Conservation (phyloP, 805 yeast species). For the Cyberlindnera samutprakarnensis region DNA sequence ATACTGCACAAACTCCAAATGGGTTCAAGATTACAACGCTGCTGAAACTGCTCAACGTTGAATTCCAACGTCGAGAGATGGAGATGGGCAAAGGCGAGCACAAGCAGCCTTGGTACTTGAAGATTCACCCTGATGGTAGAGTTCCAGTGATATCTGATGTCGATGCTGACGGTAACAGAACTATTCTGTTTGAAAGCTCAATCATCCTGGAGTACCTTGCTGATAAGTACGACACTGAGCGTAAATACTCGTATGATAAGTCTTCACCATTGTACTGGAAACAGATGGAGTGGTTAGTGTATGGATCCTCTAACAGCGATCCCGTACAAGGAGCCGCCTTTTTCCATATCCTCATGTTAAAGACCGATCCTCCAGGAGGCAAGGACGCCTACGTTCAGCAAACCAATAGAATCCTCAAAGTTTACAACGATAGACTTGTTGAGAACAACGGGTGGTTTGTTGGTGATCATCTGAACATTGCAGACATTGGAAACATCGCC, state of each 20-base stretch:
- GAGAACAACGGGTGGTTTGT: constrained; percentile 45
- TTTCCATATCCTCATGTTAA: constrained; percentile 36
- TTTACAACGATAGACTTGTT: constrained; percentile 40
- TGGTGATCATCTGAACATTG: constrained; percentile 47
- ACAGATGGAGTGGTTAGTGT: constrained; percentile 42
- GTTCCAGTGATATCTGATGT: constrained; percentile 43
- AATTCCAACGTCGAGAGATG: constrained; percentile 27
- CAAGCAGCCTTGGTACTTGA: constrained; percentile 46
- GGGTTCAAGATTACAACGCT: constrained; percentile 31
- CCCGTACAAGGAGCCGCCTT: constrained; percentile 47
- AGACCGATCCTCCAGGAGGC: constrained; percentile 42
- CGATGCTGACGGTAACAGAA: constrained; percentile 28
- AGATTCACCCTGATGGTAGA: constrained; percentile 52
- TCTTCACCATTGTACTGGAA: constrained; percentile 38
- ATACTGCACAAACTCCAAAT: constrained; percentile 31
- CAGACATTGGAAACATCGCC: constrained; percentile 54
- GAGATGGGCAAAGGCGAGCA: constrained; percentile 37
- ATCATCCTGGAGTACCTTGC: constrained; percentile 51
- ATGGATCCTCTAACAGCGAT: constrained; percentile 48
- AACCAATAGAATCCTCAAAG: constrained; percentile 41
- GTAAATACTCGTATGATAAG: constrained; percentile 28
- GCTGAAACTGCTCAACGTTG: constrained; percentile 22
- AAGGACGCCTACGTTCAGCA: constrained; percentile 42
- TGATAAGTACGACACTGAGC: constrained; percentile 48
- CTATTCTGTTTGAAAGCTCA: constrained; percentile 45